Base-by-base conservation (phyloP, 2,329 filamentous ascomycete species). In the Trichothecium roseum region DNA sequence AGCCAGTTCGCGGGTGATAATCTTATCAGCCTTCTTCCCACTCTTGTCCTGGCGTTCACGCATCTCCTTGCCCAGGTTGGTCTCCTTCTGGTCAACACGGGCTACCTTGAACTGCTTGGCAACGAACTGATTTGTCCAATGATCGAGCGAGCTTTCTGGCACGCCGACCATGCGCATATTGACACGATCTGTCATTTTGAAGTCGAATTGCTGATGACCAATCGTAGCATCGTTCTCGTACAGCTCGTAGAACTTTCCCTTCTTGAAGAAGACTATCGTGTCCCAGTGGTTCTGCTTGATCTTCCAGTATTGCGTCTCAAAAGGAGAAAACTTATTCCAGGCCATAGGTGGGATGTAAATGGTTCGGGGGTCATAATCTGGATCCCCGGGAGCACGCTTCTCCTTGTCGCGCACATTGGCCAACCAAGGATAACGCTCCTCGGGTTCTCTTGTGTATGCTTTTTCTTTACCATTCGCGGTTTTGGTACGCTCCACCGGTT, bases 101-200 rank as follows among this genome's bases (percentile, higher is more conserved):
- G 91, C 91, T 36, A 98, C 93, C 60, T 98, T 98, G 74, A 79
- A 94, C 24, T 93, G 91, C 57, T 96, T 96, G 39, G 89, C 91
- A 28, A 98, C 88, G 49, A 98, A 98, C 51, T 98, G 91, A 50
- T 93, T 94, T 38, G 91, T 87, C 91, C 91, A 98, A 55, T 91
- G 80, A 50, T 91, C 85, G n/a, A 98, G 67, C 10, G 87, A 94
- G 52, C 86, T 84, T 57, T 98, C 91, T 0, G 91, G 91, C 0
- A 98, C 91, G 41, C 91, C 91, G 3, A 96, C 91, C 91, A 98
- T 98, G 45, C 89, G 84, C 91, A 98, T 98, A 56, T 98, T 98
- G 55, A 98, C 91, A 37, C 91, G 77, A 50, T 98, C 91, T 0
- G 91, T 98, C 54, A 98, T 80, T 63, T 98, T 98, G 38, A 98